phyloP scores from a whole-genome alignment of 2,329 filamentous ascomycete species.

The Stenocarpella maydis region DNA sequence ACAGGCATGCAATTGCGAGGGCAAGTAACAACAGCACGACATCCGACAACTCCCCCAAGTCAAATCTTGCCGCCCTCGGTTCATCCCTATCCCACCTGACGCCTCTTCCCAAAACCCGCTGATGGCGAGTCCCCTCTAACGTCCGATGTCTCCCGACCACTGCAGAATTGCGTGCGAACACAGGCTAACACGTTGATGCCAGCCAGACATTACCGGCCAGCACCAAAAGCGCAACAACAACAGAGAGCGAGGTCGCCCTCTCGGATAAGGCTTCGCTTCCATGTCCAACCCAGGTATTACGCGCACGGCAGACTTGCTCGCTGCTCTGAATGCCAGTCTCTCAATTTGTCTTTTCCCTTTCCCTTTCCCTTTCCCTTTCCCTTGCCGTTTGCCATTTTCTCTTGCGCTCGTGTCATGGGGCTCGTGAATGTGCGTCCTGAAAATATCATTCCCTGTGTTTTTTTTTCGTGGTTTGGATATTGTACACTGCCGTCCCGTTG shows the following conservation, averaged over 20 bases:
- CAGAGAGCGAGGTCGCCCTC: neutral
- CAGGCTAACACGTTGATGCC: neutral
- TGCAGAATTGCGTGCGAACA: neutral
- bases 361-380: neutral
- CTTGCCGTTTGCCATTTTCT: neutral
- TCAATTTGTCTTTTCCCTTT: conserved; percentile 11
- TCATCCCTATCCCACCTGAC: neutral
- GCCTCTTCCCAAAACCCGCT: neutral
- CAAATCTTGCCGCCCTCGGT: conserved; percentile 12
- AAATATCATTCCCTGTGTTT: neutral
- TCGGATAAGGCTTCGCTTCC: neutral
- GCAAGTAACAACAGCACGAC: conserved; percentile 6
- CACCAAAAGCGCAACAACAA: neutral
- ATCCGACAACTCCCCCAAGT: conserved; percentile 1
- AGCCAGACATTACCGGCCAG: neutral
- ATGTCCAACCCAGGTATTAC: neutral
- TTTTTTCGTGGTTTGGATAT: neutral
- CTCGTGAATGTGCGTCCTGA: conserved; percentile 15
- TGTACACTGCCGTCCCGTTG: conserved; percentile 14
- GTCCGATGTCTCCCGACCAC: neutral
- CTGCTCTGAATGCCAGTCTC: neutral
- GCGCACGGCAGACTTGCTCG: neutral
- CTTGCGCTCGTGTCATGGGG: conserved; percentile 1
- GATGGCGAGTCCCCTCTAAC: neutral
- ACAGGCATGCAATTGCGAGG: conserved; percentile 16